Evolutionary conservation across 805 yeast species (phyloP).

Genomic region (Ogataea pini): DNA sequence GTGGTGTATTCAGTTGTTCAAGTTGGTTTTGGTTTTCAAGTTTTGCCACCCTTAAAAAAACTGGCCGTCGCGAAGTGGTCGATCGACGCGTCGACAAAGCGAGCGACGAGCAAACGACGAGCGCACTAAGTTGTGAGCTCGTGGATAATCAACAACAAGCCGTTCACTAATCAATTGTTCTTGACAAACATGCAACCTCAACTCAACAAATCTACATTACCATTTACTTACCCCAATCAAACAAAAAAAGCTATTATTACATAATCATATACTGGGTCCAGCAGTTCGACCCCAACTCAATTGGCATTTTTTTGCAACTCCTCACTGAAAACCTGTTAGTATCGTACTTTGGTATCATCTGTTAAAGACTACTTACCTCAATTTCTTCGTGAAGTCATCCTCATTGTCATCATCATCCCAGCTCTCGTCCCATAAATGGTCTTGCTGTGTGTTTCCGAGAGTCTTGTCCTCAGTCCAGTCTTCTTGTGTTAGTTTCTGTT

Average conservation of each 20-base stretch:
- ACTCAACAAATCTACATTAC: too few species aligned
- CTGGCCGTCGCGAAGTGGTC: constrained; percentile 2
- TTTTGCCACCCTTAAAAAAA: constrained; percentile 7
- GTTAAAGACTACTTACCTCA: constrained; percentile 50
- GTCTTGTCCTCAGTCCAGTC: constrained; percentile 71
- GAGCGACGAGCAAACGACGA: neutral
- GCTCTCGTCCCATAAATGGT: constrained; percentile 90
- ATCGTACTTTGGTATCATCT: neutral
- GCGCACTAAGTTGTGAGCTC: too few species aligned
- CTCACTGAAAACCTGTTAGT: constrained; percentile 10
- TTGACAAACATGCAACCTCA: too few species aligned
- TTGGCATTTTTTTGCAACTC: constrained; percentile 13
- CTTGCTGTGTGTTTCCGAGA: constrained; percentile 50
- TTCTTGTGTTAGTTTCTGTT: constrained; percentile 10
- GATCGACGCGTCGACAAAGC: constrained; percentile 1
- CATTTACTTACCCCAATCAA: neutral
- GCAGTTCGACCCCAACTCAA: neutral
- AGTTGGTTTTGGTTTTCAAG: neutral
- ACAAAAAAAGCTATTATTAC: constrained; percentile 3
- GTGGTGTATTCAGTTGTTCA: too few species aligned
- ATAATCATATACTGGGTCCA: constrained; percentile 1
- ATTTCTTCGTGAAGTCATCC: constrained; percentile 78
- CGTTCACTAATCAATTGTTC: too few species aligned
- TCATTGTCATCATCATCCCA: constrained; percentile 97
- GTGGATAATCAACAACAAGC: too few species aligned